Conservation (phyloP, 2,329 filamentous ascomycete genomes). For the Sporothrix sp. region DNA sequence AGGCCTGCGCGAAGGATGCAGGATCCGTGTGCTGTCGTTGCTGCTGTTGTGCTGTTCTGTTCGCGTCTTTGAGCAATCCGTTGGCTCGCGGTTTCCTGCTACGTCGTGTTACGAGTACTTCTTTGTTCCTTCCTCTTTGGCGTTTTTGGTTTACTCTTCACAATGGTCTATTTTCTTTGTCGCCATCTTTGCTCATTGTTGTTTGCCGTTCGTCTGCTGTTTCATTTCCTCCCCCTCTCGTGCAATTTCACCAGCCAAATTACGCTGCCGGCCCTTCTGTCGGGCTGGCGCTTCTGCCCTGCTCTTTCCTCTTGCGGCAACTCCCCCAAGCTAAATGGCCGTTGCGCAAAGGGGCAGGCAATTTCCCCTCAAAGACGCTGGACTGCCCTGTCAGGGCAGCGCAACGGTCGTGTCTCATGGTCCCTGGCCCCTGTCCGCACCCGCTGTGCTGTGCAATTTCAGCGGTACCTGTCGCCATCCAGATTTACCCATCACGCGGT, state of each 20-base stretch:
- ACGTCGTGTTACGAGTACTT: no score
- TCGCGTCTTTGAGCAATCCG: neutral
- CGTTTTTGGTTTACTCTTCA: no score
- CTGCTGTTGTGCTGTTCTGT: neutral
- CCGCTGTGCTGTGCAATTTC: no score
- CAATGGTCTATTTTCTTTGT: neutral
- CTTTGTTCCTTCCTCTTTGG: no score
- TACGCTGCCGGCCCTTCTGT: neutral
- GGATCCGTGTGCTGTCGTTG: no score
- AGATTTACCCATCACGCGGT: no score
- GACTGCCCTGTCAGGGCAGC: neutral
- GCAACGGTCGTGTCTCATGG: no score
- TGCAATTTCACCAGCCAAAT: neutral
- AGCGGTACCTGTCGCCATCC: no score
- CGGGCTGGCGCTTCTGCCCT: neutral
- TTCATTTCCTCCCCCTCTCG: neutral
- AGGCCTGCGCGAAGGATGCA: no score
- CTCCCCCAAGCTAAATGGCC: neutral
- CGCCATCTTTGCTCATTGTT: neutral
- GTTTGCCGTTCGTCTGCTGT: neutral
- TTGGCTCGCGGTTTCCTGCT: neutral
- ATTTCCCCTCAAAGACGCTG: slow-evolving; percentile 1
- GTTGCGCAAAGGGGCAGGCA: slow-evolving; percentile 3
- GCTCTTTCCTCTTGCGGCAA: neutral
- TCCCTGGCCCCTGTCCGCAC: neutral